Evolutionary conservation across 495 filamentous ascomycete species (phyloP).

Genomic region (Penicillium cosmopolitanum): DNA sequence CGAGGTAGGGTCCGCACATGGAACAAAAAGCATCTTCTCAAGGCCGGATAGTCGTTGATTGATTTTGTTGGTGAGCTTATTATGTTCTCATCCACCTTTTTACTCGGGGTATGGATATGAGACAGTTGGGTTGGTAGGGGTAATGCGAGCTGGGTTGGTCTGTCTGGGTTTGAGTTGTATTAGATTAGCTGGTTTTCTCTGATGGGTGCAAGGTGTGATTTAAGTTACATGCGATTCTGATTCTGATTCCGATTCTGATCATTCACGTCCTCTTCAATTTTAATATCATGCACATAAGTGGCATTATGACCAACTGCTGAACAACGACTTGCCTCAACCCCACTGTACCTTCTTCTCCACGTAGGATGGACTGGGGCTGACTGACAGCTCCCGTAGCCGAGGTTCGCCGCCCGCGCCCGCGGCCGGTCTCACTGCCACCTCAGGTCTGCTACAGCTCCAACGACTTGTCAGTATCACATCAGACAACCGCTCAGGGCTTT

Average conservation of each 20-base stretch:
- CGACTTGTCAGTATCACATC: not conserved
- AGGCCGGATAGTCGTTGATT: not conserved
- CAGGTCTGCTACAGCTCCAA: not conserved
- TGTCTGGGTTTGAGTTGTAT: slow-evolving; percentile 9
- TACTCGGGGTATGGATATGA: not conserved
- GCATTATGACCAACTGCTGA: not conserved
- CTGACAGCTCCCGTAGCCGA: slow-evolving; percentile 8
- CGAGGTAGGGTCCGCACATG: not conserved
- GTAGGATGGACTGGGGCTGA: too few species aligned
- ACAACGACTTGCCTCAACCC: not conserved
- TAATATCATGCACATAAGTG: not conserved
- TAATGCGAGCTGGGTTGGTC: slow-evolving; percentile 10
- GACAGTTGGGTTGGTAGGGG: slow-evolving; percentile 6
- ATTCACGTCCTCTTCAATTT: not conserved
- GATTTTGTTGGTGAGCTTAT: not conserved
- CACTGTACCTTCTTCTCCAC: too few species aligned
- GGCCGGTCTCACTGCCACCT: not conserved
- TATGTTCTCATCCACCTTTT: not conserved
- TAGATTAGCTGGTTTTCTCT: slow-evolving; percentile 18
- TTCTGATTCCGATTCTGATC: slow-evolving; percentile 1
- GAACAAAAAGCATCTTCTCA: slow-evolving; percentile 1
- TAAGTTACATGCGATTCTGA: slow-evolving; percentile 3
- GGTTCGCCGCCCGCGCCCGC: not conserved
- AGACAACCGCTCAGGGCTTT: not conserved
- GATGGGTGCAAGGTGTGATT: slow-evolving; percentile 17